A percentile compares a stretch with the other conserved stretches of the same genome.
Evolutionary conservation across 768 basidiomycete species (phyloP).

Genomic region (Lenzites betulinus): DNA sequence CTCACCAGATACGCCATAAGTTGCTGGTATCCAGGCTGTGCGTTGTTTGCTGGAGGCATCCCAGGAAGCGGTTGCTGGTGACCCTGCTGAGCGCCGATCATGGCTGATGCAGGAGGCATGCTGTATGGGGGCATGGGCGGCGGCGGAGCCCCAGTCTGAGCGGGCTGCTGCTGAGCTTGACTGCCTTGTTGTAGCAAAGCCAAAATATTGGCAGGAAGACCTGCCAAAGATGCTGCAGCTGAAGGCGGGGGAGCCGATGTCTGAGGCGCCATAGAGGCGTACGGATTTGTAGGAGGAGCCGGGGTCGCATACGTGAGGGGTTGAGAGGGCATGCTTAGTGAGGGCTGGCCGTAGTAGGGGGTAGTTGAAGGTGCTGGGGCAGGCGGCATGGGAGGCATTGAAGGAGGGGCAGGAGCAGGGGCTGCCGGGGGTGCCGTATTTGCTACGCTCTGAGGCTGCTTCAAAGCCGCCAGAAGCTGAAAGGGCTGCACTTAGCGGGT

Average conservation of each 20-base stretch:
- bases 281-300: constrained; percentile 28
- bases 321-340: constrained; percentile 24
- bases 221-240: constrained; percentile 37
- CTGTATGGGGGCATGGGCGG: constrained; percentile 35
- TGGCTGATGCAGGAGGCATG: constrained; percentile 38
- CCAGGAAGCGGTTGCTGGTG: constrained; percentile 40
- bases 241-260: constrained; percentile 35
- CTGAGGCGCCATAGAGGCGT: constrained; percentile 32
- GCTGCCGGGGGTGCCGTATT: constrained; percentile 39
- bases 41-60: constrained; percentile 35
- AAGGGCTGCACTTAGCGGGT: not conserved
- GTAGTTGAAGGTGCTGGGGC: constrained; percentile 17
- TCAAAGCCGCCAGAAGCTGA: constrained; percentile 74
- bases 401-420: constrained; percentile 26
- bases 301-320: constrained; percentile 26
- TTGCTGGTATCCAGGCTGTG: constrained; percentile 55
- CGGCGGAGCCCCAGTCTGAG: constrained; percentile 32
- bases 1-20: constrained; percentile 71
- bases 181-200: constrained; percentile 60
- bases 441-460: constrained; percentile 57
- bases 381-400: constrained; percentile 27
- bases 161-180: constrained; percentile 33
- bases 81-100: constrained; percentile 12
- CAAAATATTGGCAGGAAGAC: constrained; percentile 68
- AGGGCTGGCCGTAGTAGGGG: constrained; percentile 16